Percentiles rank a stretch among this genome's conserved stretches.
These are phyloP conservation scores for Hypoxylon crocopeplum DNA, from an alignment of 495 filamentous ascomycete species.

Conservation along the genomic window DNA sequence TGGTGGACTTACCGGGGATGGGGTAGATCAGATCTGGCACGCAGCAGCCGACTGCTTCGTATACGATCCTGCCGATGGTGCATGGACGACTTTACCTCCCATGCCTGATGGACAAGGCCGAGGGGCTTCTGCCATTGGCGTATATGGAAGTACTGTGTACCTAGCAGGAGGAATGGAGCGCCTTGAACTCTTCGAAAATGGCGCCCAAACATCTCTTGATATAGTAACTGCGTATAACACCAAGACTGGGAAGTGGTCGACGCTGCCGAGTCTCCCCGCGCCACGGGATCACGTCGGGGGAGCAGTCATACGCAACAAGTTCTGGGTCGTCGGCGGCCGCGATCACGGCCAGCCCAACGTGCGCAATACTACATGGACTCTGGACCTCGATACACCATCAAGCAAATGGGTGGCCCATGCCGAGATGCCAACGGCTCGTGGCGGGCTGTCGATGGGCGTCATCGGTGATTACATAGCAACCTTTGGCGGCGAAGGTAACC, in stretches of 20 bases:
- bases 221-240: conserved; percentile 46
- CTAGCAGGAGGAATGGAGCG: conserved; percentile 38
- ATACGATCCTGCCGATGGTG: conserved; percentile 32
- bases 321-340: conserved; percentile 51
- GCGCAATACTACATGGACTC: conserved; percentile 44
- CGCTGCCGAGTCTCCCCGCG: conserved; percentile 45
- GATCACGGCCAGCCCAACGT: conserved; percentile 36
- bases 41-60: conserved; percentile 25
- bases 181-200: neutral
- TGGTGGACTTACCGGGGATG: conserved; percentile 38
- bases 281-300: conserved; percentile 46
- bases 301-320: conserved; percentile 38
- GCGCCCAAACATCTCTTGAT: conserved; percentile 22
- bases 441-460: conserved; percentile 43
- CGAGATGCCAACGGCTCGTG: conserved; percentile 44
- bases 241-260: conserved; percentile 34
- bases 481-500: conserved; percentile 54
- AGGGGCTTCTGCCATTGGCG: conserved; percentile 31
- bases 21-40: conserved; percentile 14
- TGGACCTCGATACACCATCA: conserved; percentile 37
- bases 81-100: conserved; percentile 28
- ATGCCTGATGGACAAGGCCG: conserved; percentile 34
- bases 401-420: conserved; percentile 35
- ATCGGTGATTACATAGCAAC: conserved; percentile 44
- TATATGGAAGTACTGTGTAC: conserved; percentile 33